Conservation (phyloP, 495 filamentous ascomycete genomes). For the Penicillium ochrochloron region DNA sequence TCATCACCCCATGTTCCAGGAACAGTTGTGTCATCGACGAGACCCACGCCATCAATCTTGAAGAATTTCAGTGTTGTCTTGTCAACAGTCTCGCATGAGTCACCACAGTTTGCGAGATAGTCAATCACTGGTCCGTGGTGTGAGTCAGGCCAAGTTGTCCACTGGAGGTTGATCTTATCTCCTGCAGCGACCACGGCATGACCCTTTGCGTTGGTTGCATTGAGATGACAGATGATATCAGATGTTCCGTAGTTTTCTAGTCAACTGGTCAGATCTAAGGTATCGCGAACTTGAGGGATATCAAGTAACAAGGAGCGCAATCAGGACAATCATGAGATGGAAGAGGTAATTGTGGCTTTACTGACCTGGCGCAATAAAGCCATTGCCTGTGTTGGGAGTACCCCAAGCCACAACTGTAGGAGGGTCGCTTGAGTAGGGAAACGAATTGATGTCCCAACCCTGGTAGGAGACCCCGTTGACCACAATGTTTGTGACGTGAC, state of each 20-base stretch:
- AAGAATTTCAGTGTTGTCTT: conserved; percentile 68
- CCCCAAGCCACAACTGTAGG: conserved; percentile 60
- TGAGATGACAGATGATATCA: conserved; percentile 72
- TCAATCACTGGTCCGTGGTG: conserved; percentile 73
- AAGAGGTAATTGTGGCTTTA: neutral
- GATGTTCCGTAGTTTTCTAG: conserved; percentile 32
- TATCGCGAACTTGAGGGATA: too few species aligned
- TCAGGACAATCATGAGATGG: neutral
- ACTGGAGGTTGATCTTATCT: conserved; percentile 59
- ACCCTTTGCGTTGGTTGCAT: conserved; percentile 55
- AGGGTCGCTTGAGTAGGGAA: conserved; percentile 42
- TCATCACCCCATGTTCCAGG: conserved; percentile 70
- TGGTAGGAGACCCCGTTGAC: conserved; percentile 37
- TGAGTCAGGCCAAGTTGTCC: conserved; percentile 67
- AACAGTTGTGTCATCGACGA: conserved; percentile 50
- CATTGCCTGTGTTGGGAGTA: conserved; percentile 59
- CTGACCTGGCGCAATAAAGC: conserved; percentile 55
- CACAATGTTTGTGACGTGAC: conserved; percentile 37
- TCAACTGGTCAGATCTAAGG: conserved; percentile 32
- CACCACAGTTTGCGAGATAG: conserved; percentile 71
- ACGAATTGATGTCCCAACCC: conserved; percentile 51
- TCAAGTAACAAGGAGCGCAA: neutral
- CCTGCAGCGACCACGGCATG: conserved; percentile 59
- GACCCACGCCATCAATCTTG: conserved; percentile 70
- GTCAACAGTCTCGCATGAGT: conserved; percentile 64